Evolutionary conservation across 148 eudicot species (phyloP).

Genomic region (Vaccinium macrocarpon): DNA sequence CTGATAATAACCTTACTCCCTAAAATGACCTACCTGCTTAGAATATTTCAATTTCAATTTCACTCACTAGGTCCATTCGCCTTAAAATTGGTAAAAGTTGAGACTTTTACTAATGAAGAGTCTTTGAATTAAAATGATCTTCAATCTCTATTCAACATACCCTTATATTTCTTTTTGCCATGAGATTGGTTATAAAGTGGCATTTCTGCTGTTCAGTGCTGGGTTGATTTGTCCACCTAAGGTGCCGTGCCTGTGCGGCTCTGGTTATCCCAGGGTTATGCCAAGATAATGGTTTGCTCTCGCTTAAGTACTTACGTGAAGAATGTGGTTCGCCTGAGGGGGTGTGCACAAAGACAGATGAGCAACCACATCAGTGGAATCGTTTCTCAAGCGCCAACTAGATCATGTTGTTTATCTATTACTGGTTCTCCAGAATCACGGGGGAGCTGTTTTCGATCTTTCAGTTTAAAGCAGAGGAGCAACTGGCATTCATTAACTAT

Average conservation of each 20-base stretch:
- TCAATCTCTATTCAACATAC: background rate
- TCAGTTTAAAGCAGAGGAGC: constrained; percentile 26
- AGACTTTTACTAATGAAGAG: background rate
- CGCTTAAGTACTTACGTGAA: constrained; percentile 36
- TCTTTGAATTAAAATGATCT: background rate
- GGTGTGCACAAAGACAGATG: constrained; percentile 44
- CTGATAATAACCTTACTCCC: background rate
- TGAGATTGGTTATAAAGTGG: background rate
- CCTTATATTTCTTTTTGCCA: background rate
- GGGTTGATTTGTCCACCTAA: constrained; percentile 1
- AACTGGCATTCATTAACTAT: constrained; percentile 31
- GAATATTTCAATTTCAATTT: background rate
- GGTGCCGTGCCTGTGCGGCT: background rate
- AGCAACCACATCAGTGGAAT: constrained; percentile 28
- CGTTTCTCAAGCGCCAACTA: constrained; percentile 30
- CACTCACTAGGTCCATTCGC: background rate
- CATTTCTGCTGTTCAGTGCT: constrained; percentile 7
- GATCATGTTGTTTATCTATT: constrained; percentile 33
- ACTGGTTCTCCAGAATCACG: constrained; percentile 37
- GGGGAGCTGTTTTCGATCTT: constrained; percentile 25
- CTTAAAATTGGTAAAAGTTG: background rate
- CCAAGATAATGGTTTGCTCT: constrained; percentile 45
- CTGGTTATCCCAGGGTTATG: constrained; percentile 23
- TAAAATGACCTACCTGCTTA: background rate
- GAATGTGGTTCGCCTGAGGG: constrained; percentile 27